phyloP scores from a whole-genome alignment of 805 yeast genomes.

The Saccharomycopsis synnaedendra region DNA sequence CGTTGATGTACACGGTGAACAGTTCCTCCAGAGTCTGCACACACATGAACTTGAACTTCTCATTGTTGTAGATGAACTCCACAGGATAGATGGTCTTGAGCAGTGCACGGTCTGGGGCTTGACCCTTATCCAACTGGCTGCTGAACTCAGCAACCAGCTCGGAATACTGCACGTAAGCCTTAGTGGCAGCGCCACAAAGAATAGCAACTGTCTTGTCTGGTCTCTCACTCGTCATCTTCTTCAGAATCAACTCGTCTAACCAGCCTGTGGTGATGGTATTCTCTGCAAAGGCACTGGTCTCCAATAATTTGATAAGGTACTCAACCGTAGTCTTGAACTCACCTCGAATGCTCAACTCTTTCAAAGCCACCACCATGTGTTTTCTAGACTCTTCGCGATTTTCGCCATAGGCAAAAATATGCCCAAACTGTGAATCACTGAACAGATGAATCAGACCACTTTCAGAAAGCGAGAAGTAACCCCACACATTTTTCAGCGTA shows the following conservation, averaged over 20 bases:
- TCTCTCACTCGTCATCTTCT: constrained; percentile 91
- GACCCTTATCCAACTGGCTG: constrained; percentile 84
- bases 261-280: constrained; percentile 98
- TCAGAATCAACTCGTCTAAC: constrained; percentile 92
- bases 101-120: constrained; percentile 74
- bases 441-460: constrained; percentile 96
- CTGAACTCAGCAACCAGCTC: constrained; percentile 59
- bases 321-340: constrained; percentile 98
- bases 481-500: constrained; percentile 98
- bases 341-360: constrained; percentile 94
- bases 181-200: constrained; percentile 96
- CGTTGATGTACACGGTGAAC: constrained; percentile 86
- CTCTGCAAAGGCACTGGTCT: constrained; percentile 92
- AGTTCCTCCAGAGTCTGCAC: constrained; percentile 82
- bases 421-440: constrained; percentile 98
- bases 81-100: constrained; percentile 84
- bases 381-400: constrained; percentile 96
- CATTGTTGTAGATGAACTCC: constrained; percentile 92
- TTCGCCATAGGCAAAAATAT: constrained; percentile 97
- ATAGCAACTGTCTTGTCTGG: constrained; percentile 89
- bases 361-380: constrained; percentile 97
- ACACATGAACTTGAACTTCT: constrained; percentile 88
- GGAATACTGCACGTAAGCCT: constrained; percentile 74
- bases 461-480: constrained; percentile 94
- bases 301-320: constrained; percentile 86